Evolutionary conservation across 495 filamentous ascomycete genomes (phyloP).

Genomic region (Xylaria cubensis): DNA sequence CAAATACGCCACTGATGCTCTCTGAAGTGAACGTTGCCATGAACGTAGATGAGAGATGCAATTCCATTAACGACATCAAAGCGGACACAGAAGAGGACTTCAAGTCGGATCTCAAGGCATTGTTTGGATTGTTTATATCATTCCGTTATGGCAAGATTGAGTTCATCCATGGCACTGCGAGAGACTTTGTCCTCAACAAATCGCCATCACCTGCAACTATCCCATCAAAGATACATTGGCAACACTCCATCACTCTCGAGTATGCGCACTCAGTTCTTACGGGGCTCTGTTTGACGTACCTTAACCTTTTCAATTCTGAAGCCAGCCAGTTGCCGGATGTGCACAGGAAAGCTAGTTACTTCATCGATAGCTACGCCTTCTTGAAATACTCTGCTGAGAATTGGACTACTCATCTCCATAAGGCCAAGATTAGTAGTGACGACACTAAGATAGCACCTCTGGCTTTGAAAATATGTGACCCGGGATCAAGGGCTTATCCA

Average conservation of each 20-base stretch:
- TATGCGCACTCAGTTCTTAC: neutral
- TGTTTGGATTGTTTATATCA: slow-evolving; percentile 50
- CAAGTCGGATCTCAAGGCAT: slow-evolving; percentile 32
- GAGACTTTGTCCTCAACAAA: slow-evolving; percentile 40
- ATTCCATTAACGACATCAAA: neutral
- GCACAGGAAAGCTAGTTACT: too few relatives aligned
- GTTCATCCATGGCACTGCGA: slow-evolving; percentile 52
- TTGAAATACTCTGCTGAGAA: neutral
- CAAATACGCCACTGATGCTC: slow-evolving; percentile 47
- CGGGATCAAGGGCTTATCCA: neutral
- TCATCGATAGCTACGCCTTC: neutral
- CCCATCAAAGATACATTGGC: neutral
- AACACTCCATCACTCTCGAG: neutral
- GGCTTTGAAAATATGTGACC: neutral
- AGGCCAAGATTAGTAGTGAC: neutral
- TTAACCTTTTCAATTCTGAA: neutral
- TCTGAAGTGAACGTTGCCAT: slow-evolving; percentile 47
- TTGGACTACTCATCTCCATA: neutral
- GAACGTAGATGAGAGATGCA: neutral
- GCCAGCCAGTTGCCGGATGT: too few relatives aligned
- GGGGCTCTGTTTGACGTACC: neutral
- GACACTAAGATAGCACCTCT: neutral
- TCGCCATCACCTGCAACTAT: neutral
- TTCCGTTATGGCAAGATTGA: slow-evolving; percentile 44
- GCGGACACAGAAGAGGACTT: slow-evolving; percentile 31